Evolutionary conservation across 2,329 filamentous ascomycete species (phyloP).

Genomic region (Teratosphaeriaceae sp.): DNA sequence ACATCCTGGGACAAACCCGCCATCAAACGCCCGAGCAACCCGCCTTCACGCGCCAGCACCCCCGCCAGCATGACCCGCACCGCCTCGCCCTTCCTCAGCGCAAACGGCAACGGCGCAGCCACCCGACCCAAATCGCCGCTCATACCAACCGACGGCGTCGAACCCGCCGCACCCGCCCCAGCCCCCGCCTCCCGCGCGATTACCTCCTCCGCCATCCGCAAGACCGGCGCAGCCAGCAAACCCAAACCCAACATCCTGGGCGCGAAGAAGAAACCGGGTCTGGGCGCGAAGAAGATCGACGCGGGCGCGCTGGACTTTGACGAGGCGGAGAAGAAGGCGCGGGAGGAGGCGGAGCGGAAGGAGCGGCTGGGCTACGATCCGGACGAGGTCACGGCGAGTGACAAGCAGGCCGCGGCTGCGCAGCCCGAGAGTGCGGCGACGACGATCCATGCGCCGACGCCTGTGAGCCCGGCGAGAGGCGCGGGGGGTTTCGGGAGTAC

Average conservation of each 20-base stretch:
- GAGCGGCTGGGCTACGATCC: constrained; percentile 94
- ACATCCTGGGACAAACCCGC: constrained; percentile 98
- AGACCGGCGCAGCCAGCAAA: constrained; percentile 58
- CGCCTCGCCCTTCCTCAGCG: constrained; percentile 81
- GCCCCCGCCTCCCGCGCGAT: constrained; percentile 65
- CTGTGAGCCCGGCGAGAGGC: constrained; percentile 60
- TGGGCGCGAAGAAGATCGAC: constrained; percentile 65
- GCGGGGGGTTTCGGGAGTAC: constrained; percentile 57
- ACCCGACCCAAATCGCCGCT: constrained; percentile 81
- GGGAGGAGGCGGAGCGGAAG: constrained; percentile 93
- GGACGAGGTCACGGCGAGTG: constrained; percentile 59
- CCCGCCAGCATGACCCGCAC: constrained; percentile 70
- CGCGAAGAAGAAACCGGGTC: constrained; percentile 57
- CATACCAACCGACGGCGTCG: constrained; percentile 46
- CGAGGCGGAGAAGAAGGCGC: constrained; percentile 92
- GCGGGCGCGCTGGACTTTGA: constrained; percentile 83
- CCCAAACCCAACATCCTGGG: constrained; percentile 62
- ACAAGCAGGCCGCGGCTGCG: constrained; percentile 39
- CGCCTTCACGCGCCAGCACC: constrained; percentile 81
- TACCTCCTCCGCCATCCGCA: constrained; percentile 75
- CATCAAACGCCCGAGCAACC: constrained; percentile 93
- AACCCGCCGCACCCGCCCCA: constrained; percentile 50
- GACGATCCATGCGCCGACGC: constrained; percentile 66
- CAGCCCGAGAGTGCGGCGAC: constrained; percentile 41
- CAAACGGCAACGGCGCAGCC: constrained; percentile 54